A percentile compares a stretch with the other conserved stretches of the same genome.
phyloP scores from a whole-genome alignment of 169 alveolate species.

The Plasmodium relictum region DNA sequence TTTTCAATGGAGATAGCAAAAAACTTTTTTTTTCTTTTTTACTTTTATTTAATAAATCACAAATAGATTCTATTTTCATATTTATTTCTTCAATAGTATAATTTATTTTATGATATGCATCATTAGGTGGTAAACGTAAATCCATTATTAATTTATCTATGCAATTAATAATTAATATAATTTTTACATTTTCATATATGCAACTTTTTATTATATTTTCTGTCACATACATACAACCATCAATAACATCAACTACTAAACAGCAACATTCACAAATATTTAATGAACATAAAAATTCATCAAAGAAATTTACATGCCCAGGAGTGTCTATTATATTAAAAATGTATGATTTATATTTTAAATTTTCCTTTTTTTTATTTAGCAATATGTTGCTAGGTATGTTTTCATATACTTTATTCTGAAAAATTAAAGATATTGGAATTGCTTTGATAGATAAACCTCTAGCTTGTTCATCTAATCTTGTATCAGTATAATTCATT shows the following conservation, averaged over 20 bases:
- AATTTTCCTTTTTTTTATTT: constrained; percentile 51
- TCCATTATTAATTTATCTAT: constrained; percentile 98
- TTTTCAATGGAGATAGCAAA: constrained; percentile 92
- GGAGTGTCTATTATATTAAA: constrained; percentile 96
- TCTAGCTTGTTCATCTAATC: constrained; percentile 98
- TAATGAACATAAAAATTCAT: constrained; percentile 96
- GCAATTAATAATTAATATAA: constrained; percentile 93
- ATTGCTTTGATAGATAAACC: constrained; percentile 96
- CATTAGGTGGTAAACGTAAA: constrained; percentile 98
- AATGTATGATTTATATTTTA: constrained; percentile 84
- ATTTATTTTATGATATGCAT: constrained; percentile 97
- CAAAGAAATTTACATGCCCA: constrained; percentile 98
- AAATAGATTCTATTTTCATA: constrained; percentile 63
- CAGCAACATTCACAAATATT: constrained; percentile 98
- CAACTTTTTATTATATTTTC: constrained; percentile 92
- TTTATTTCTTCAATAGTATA: constrained; percentile 83
- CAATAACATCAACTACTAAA: constrained; percentile 95
- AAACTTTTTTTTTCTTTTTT: constrained; percentile 33
- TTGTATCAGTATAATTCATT: constrained; percentile 95
- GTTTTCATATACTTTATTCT: constrained; percentile 70
- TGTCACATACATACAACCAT: constrained; percentile 96
- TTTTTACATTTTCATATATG: constrained; percentile 83
- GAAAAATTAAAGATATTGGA: constrained; percentile 97
- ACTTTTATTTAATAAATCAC: constrained; percentile 65
- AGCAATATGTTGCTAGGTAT: constrained; percentile 82